Conservation (phyloP, 1,284 basidiomycete species). For the Fomitiporia mediterranea region DNA sequence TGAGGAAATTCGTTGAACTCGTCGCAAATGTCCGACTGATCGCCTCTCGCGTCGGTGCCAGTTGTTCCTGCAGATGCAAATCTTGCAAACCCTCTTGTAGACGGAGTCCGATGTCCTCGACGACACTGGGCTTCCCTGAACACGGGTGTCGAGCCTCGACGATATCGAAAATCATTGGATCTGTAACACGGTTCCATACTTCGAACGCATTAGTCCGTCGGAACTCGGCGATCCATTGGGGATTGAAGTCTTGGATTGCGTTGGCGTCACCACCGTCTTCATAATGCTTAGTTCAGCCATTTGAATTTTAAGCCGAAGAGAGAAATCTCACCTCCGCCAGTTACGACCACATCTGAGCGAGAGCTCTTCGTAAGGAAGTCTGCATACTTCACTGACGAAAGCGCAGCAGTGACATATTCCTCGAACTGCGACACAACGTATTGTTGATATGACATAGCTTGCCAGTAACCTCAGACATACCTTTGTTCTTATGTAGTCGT, state of each 20-base stretch:
- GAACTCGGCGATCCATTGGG: conserved; percentile 81
- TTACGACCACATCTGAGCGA: conserved; percentile 55
- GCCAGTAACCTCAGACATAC: too few species aligned
- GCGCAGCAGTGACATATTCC: conserved; percentile 77
- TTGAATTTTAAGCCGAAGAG: not conserved
- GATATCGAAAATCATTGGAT: conserved; percentile 87
- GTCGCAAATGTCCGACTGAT: conserved; percentile 69
- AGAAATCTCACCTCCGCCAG: conserved; percentile 46
- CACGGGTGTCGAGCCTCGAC: conserved; percentile 90
- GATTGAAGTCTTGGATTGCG: conserved; percentile 71
- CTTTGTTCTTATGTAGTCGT: conserved; percentile 87
- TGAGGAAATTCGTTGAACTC: conserved; percentile 81
- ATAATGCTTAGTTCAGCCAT: not conserved
- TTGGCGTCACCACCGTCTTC: conserved; percentile 40
- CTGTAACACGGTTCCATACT: conserved; percentile 84
- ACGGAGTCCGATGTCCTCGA: conserved; percentile 84
- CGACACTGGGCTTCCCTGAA: conserved; percentile 81
- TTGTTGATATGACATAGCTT: too few species aligned
- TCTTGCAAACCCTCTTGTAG: conserved; percentile 89
- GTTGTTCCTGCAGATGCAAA: conserved; percentile 82
- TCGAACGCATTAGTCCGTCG: conserved; percentile 79
- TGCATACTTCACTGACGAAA: conserved; percentile 82
- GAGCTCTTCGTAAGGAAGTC: conserved; percentile 74
- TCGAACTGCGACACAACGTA: conserved; percentile 61
- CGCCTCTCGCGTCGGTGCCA: conserved; percentile 84